A percentile compares a stretch with the other conserved stretches of the same genome.
Conservation (phyloP, 164 flowering plant genomes). For the Chimonanthus praecox region DNA sequence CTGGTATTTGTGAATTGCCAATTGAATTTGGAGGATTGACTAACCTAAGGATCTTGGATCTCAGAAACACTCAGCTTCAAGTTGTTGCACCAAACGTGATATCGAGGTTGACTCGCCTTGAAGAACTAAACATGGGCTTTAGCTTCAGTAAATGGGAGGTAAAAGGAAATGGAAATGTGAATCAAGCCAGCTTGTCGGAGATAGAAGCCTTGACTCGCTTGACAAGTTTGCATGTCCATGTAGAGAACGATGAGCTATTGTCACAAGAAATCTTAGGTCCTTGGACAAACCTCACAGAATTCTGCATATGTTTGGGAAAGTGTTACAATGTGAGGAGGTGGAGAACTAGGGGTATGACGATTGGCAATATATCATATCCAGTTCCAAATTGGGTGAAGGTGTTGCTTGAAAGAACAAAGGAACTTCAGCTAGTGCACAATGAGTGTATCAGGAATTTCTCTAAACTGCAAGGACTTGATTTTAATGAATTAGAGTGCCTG, state of each 20-base stretch:
- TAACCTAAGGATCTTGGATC: constrained; percentile 3
- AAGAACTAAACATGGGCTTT: constrained; percentile 1
- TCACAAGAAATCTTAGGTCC: neutral
- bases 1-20: neutral
- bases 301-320: neutral
- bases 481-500: neutral
- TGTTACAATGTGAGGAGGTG: neutral
- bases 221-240: neutral
- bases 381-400: neutral
- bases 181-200: constrained; percentile 5
- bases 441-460: neutral
- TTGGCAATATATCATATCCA: neutral
- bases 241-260: neutral
- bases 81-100: neutral
- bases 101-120: constrained; percentile 5
- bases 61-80: neutral
- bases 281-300: constrained; percentile 6
- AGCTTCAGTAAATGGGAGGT: constrained; percentile 3
- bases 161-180: neutral
- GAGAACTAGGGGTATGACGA: neutral
- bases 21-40: constrained; percentile 2
- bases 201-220: constrained; percentile 1
- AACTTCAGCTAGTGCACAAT: neutral
- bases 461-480: neutral
- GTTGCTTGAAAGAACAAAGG: constrained; percentile 2